Evolutionary conservation across 768 basidiomycete genomes (phyloP).

Genomic region (Suillus subluteus): DNA sequence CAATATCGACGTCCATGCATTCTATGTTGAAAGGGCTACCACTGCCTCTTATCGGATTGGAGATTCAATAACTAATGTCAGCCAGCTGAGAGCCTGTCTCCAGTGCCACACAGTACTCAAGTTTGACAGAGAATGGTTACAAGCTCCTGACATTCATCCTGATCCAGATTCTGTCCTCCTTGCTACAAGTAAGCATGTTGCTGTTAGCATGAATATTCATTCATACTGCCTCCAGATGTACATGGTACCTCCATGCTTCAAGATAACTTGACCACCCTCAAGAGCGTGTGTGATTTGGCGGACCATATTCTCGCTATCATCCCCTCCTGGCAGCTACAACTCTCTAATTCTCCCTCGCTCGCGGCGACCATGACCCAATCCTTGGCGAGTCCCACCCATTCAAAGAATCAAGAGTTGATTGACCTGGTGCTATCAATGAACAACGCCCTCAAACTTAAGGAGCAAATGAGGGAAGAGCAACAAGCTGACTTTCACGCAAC

Average conservation of each 20-base stretch:
- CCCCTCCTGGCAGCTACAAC: background rate
- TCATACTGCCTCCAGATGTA: background rate
- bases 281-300: background rate
- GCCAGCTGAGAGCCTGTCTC: background rate
- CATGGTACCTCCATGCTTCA: background rate
- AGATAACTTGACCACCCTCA: background rate
- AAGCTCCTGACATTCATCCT: background rate
- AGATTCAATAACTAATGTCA: background rate
- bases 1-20: background rate
- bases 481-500: background rate
- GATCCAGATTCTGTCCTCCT: background rate
- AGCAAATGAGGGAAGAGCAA: background rate
- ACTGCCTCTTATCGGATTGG: background rate
- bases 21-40: background rate
- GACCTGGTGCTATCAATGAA: background rate
- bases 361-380: background rate
- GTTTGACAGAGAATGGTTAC: background rate
- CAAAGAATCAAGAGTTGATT: background rate
- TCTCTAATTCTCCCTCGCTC: background rate
- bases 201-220: background rate
- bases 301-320: background rate
- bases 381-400: background rate
- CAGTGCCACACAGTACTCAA: background rate
- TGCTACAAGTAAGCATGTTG: background rate
- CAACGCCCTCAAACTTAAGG: background rate